Conservation (phyloP, 495 filamentous ascomycete species). For the Aspergillus funiculosus region DNA sequence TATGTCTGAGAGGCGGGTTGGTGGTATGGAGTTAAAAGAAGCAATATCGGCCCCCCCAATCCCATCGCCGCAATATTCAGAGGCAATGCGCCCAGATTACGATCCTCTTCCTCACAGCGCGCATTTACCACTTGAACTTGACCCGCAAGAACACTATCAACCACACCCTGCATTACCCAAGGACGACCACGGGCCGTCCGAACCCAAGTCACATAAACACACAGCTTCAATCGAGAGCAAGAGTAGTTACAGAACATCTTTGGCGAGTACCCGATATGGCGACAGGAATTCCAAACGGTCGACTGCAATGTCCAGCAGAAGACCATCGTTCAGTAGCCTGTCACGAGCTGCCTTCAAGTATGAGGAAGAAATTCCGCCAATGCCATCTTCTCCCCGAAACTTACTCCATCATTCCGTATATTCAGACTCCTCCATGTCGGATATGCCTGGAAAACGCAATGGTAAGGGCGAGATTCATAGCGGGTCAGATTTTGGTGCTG, state of each 20-base stretch:
- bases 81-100: slow-evolving; percentile 1
- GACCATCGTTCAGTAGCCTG: slow-evolving; percentile 40
- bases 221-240: slow-evolving; percentile 36
- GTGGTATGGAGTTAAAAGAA: slow-evolving; percentile 14
- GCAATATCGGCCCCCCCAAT: slow-evolving; percentile 18
- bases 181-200: slow-evolving; percentile 7
- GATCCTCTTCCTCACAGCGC: slow-evolving; percentile 7
- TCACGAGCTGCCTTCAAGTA: slow-evolving; percentile 28
- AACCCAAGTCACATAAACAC: slow-evolving; percentile 21
- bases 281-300: slow-evolving; percentile 26
- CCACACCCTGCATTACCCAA: slow-evolving; percentile 31
- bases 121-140: slow-evolving; percentile 11
- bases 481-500: slow-evolving; percentile 28
- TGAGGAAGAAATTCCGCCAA: slow-evolving; percentile 35
- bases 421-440: slow-evolving; percentile 25
- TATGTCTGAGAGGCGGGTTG: slow-evolving; percentile 27
- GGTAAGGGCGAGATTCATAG: slow-evolving; percentile 26
- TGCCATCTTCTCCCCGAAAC: slow-evolving; percentile 29
- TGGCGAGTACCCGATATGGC: slow-evolving; percentile 40
- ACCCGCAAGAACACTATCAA: slow-evolving; percentile 17
- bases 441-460: slow-evolving; percentile 18
- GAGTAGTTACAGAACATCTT: slow-evolving; percentile 42
- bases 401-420: slow-evolving; percentile 23
- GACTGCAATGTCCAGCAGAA: slow-evolving; percentile 29
- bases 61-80: slow-evolving; percentile 16